Conservation (phyloP, 495 filamentous ascomycete species). For the Hyaloscypha variabilis region DNA sequence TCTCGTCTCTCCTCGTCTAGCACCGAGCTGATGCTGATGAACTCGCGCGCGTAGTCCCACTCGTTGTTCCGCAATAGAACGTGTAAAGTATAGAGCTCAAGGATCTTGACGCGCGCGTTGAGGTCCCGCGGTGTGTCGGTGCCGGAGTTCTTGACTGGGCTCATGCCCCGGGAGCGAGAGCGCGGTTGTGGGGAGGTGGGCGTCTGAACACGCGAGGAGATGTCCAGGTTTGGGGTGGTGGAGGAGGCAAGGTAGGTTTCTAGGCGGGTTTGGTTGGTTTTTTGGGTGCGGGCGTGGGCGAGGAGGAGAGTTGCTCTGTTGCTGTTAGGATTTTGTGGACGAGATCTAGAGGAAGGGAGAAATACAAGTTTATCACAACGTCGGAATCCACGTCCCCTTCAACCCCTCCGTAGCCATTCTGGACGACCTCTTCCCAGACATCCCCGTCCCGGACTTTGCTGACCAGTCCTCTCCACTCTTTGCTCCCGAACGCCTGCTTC, state of each 20-base stretch:
- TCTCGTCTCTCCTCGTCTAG: slow-evolving; percentile 93
- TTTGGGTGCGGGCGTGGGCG: slow-evolving; percentile 81
- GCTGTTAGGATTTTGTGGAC: slow-evolving; percentile 10
- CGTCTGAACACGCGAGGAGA: slow-evolving; percentile 57
- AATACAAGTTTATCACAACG: slow-evolving; percentile 89
- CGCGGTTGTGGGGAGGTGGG: slow-evolving; percentile 14
- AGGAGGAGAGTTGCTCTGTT: slow-evolving; percentile 80
- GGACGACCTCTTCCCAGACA: slow-evolving; percentile 91
- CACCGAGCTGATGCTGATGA: slow-evolving; percentile 79
- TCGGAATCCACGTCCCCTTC: slow-evolving; percentile 94
- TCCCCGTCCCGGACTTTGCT: slow-evolving; percentile 80
- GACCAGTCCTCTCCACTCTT: slow-evolving; percentile 80
- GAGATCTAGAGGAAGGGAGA: slow-evolving; percentile 22
- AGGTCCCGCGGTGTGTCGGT: slow-evolving; percentile 79
- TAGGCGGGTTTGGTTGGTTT: slow-evolving; percentile 80
- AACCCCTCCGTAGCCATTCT: slow-evolving; percentile 78
- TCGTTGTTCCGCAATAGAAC: slow-evolving; percentile 87
- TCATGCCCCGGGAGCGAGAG: slow-evolving; percentile 33
- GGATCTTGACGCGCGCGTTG: slow-evolving; percentile 76
- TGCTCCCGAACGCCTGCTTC: slow-evolving; percentile 79
- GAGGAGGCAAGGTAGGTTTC: slow-evolving; percentile 88
- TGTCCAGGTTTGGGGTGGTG: slow-evolving; percentile 67
- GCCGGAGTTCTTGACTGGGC: slow-evolving; percentile 47
- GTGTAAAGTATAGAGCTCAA: slow-evolving; percentile 93
- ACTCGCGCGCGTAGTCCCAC: slow-evolving; percentile 92